Percentiles rank a stretch among this genome's conserved stretches.
These are phyloP conservation scores for Diaporthe australafricana DNA, from an alignment of 2,329 filamentous ascomycete species.

Conservation along the genomic window DNA sequence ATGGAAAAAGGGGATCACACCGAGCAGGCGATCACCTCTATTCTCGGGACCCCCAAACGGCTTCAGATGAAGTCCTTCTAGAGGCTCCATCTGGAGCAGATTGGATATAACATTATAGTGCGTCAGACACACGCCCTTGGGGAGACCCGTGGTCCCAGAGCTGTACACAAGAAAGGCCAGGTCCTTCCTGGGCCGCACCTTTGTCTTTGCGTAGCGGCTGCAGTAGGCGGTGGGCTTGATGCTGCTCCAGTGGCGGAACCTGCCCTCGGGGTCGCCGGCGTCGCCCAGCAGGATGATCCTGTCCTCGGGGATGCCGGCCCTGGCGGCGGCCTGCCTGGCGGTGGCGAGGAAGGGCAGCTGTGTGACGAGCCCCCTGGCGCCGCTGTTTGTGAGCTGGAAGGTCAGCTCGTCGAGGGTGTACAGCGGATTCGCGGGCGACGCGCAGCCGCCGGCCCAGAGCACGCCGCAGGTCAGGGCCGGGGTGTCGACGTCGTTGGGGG, in stretches of 20 bases:
- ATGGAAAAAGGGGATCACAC: conserved; percentile 90
- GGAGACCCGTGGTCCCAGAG: conserved; percentile 89
- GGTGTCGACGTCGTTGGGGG: conserved; percentile 88
- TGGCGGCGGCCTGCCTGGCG: conserved; percentile 75
- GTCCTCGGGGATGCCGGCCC: conserved; percentile 77
- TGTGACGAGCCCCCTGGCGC: conserved; percentile 80
- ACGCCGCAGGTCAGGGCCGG: conserved; percentile 81
- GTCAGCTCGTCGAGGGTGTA: conserved; percentile 88
- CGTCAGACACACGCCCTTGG: conserved; percentile 90
- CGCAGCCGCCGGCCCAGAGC: conserved; percentile 84
- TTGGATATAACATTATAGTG: conserved; percentile 88
- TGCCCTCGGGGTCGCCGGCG: conserved; percentile 66
- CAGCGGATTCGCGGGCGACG: conserved; percentile 88
- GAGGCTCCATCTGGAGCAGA: conserved; percentile 63
- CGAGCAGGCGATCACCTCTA: conserved; percentile 78
- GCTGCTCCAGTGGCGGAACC: conserved; percentile 78
- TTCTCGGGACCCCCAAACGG: conserved; percentile 70
- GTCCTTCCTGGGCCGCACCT: conserved; percentile 76
- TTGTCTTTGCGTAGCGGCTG: conserved; percentile 65
- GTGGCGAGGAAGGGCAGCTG: conserved; percentile 74
- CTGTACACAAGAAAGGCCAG: conserved; percentile 89
- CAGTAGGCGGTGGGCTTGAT: conserved; percentile 73
- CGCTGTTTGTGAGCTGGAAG: conserved; percentile 84
- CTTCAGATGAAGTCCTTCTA: conserved; percentile 67
- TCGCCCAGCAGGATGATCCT: conserved; percentile 83